Base-by-base conservation (phyloP, 2,329 filamentous ascomycete species). In the Stagonosporopsis rhizophila region DNA sequence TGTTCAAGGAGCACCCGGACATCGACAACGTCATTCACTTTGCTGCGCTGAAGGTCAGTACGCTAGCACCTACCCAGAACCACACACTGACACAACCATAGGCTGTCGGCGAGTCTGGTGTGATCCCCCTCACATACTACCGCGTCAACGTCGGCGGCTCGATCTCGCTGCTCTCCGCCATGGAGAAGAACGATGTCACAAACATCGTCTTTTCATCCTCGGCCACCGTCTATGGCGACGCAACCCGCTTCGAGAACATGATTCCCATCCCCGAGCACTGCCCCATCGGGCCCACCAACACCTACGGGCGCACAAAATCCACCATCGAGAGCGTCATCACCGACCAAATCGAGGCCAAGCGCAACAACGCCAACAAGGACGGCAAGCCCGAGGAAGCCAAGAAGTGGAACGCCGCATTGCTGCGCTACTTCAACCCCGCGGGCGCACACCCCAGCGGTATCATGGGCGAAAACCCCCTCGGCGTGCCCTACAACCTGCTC, bases 21-120 rank as follows among this genome's bases (percentile, higher is more conserved):
- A 97, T 99, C 73, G 92, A 97, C 84, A 96, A 91, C 75, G 95
- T 98, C 65, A 98, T 99, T 71, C 95, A 99, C 83, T 99, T 99
- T 75, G 96, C 95, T 62, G 95, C 95, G 22, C 85, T 99, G 67
- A 99, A 99, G 89, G 91, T 89, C 79, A 68, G 80, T 19, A 27
- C 25, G 1, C 14, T 11, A 22, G 9, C 5, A 14, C 6, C 17
- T 11, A 11, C 3, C 25, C 5, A 5, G 37, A 15, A n/a, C 3
- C 46, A 34, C 19, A 19, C 14, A 25, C 49, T 52, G 27, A 52
- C 23, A 23, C 7, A 1, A 12, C 4, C 12, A n/a, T 67, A 96
- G 92, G 94, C 96, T 42, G 95, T 99, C 58, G 95, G 95, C 73
- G 94, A 99, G 81, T 98, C 94, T 50, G 87, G 85, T 72, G 91